These are phyloP conservation scores for Actinomucor elegans DNA, from an alignment of 371 early-diverging fungal genomes.

Conservation along the genomic window DNA sequence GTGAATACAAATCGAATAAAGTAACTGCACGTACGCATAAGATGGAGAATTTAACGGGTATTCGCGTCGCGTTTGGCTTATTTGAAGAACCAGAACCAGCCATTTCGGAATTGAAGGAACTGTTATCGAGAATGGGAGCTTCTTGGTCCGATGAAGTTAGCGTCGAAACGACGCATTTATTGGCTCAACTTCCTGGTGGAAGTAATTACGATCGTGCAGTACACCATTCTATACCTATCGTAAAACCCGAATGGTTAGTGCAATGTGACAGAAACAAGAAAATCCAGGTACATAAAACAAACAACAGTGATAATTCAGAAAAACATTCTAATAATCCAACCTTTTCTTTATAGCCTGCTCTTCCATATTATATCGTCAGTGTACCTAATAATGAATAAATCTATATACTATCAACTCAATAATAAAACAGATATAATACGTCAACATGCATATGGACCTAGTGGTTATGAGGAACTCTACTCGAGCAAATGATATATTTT, in stretches of 20 bases:
- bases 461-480: too few species aligned
- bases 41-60: conserved; percentile 93
- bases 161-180: conserved; percentile 89
- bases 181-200: conserved; percentile 83
- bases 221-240: conserved; percentile 88
- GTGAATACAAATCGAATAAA: conserved; percentile 75
- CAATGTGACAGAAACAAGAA: conserved; percentile 88
- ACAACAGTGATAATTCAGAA: neutral
- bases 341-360: conserved; percentile 35
- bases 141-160: conserved; percentile 82
- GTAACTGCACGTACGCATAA: conserved; percentile 83
- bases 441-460: too few species aligned
- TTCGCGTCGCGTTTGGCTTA: conserved; percentile 89
- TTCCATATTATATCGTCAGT: conserved; percentile 51
- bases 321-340: neutral
- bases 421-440: too few species aligned
- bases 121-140: conserved; percentile 85
- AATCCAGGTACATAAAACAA: conserved; percentile 87
- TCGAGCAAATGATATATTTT: too few species aligned
- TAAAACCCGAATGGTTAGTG: conserved; percentile 91
- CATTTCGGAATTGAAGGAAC: conserved; percentile 71
- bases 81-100: conserved; percentile 68
- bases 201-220: conserved; percentile 85
- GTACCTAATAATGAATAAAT: conserved; percentile 35
- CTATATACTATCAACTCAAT: too few species aligned